Base-by-base conservation (phyloP, 129 eudicot genomes). In the Kitagawia praeruptora region DNA sequence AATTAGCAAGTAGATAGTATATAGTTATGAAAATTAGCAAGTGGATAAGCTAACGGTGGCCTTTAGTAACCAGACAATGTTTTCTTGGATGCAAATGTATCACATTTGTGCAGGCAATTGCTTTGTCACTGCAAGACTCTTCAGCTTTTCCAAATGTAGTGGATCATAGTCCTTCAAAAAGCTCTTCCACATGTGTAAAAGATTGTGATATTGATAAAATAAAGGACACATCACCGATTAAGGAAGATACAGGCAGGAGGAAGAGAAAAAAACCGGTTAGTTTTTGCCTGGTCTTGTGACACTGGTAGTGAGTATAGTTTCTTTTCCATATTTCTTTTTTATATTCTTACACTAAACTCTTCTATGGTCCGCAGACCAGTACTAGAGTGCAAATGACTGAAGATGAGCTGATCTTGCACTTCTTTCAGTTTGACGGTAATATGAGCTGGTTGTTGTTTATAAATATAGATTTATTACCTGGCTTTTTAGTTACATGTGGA, bases 381-480 rank as follows among this genome's bases (percentile, higher is more conserved):
- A 91, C 87, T 77, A 87, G 97, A 77, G 97, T 90, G 83, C 91
- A 92, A 83, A 92, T 96, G 99, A 86, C 93, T 25, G 96, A 90
- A 81, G 98, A 96, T 87, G 98, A 92, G 64, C 81, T 96, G 82
- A 85, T 96, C 53, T 61, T 92, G 48, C 93, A 92, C 84, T 96
- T 92, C 90, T 90, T 91, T 81, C 93, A 96, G 80, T 89, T 96
- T 51, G 99, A 96, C 77, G 99, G 99, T 96, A 92, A 88, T 79
- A 66, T 73, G 75, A 54, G 56, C 41, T 46, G 14, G 40, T 40
- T 77, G 6, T n/a, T 63, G 21, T 46, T 14, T 61, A 25, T 25
- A n/a, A n/a, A 61, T 25, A 61, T 8, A n/a, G 69, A 67, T 8
- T 64, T 64, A 3, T 67, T 14, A 13, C 21, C 31, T 15, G 73